Evolutionary conservation across 1,284 basidiomycete genomes (phyloP).

Genomic region (Ceratobasidium sp.): DNA sequence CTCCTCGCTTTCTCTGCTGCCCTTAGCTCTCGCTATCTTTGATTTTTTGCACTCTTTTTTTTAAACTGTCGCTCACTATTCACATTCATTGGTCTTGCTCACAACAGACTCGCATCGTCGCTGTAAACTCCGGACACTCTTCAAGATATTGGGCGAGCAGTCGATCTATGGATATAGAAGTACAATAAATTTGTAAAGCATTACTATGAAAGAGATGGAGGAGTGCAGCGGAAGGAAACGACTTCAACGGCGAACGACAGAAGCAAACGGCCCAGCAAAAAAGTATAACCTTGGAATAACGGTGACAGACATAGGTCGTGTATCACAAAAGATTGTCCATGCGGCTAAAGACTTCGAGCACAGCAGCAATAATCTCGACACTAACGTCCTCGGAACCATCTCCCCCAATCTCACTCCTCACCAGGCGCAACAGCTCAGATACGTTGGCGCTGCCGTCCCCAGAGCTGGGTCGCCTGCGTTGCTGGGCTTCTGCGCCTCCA

Average conservation of each 20-base stretch:
- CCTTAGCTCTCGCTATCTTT: constrained; percentile 29
- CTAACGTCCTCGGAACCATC: constrained; percentile 71
- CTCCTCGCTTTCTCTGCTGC: constrained; percentile 32
- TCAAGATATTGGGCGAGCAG: constrained; percentile 7
- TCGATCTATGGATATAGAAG: constrained; percentile 30
- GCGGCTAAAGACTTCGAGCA: constrained; percentile 87
- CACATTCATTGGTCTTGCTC: constrained; percentile 29
- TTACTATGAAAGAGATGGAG: constrained; percentile 18
- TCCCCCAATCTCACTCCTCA: constrained; percentile 70
- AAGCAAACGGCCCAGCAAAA: constrained; percentile 5
- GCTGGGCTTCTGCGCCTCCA: constrained; percentile 47
- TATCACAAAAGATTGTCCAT: constrained; percentile 76
- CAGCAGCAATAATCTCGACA: constrained; percentile 88
- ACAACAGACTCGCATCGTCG: constrained; percentile 25
- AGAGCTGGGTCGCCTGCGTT: constrained; percentile 50
- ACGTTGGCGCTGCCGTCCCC: constrained; percentile 64
- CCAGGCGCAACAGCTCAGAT: constrained; percentile 79
- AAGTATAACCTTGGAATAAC: no score
- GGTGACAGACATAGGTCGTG: no score
- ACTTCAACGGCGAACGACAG: constrained; percentile 6
- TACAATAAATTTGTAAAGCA: constrained; percentile 35
- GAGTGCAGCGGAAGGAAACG: constrained; percentile 8
- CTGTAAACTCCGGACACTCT: constrained; percentile 17
- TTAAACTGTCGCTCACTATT: constrained; percentile 26
- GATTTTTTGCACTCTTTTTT: not conserved